These are phyloP conservation scores for Phytophthora tentaculata DNA, from an alignment of 352 stramenopile species.

Conservation along the genomic window DNA sequence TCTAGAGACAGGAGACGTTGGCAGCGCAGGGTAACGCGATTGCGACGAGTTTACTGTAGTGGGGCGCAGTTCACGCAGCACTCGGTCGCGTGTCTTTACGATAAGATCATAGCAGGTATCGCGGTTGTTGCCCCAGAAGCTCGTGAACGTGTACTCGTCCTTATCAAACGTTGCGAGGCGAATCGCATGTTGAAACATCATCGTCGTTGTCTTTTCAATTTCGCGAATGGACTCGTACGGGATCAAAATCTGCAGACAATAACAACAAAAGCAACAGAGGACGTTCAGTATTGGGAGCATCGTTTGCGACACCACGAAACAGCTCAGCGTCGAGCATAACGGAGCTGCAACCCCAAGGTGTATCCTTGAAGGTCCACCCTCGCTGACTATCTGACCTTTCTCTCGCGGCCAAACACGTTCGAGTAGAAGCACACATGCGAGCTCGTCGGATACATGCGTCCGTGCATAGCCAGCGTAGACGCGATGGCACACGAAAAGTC, in stretches of 20 bases:
- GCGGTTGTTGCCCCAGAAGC: slow-evolving; percentile 86
- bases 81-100: slow-evolving; percentile 59
- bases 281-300: slow-evolving; percentile 16
- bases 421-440: slow-evolving; percentile 89
- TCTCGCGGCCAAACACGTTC: slow-evolving; percentile 87
- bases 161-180: slow-evolving; percentile 68
- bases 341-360: slow-evolving; percentile 29
- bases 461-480: slow-evolving; percentile 83
- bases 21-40: slow-evolving; percentile 15
- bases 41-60: slow-evolving; percentile 21
- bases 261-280: slow-evolving; percentile 18
- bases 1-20: slow-evolving; percentile 20
- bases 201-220: slow-evolving; percentile 83
- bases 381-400: slow-evolving; percentile 58
- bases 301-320: slow-evolving; percentile 30
- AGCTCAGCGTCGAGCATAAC: slow-evolving; percentile 26
- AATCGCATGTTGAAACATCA: slow-evolving; percentile 83
- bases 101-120: slow-evolving; percentile 86
- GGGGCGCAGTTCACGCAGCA: slow-evolving; percentile 41
- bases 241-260: slow-evolving; percentile 68
- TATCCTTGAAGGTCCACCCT: slow-evolving; percentile 38
- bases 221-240: slow-evolving; percentile 84
- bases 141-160: slow-evolving; percentile 87
- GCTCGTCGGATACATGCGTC: slow-evolving; percentile 88
- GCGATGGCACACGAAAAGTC: slow-evolving; percentile 87